phyloP scores from a whole-genome alignment of 2,329 filamentous ascomycete species.

The Botrytis squamosa region DNA sequence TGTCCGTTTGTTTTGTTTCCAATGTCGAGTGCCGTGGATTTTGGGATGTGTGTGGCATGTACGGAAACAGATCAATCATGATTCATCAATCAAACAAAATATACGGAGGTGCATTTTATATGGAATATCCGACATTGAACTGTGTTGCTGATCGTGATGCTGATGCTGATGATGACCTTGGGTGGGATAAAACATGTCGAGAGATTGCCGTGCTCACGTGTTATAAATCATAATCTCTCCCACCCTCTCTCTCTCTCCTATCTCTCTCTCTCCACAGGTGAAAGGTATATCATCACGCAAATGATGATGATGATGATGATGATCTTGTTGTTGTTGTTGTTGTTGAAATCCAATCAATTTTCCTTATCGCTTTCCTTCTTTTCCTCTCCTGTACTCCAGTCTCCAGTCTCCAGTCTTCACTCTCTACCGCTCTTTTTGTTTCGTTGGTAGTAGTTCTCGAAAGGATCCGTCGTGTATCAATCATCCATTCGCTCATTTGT shows the following conservation, averaged over 20 bases:
- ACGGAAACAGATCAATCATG: too few relatives aligned
- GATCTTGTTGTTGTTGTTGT: too few relatives aligned
- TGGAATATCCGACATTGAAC: neutral
- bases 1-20: neutral
- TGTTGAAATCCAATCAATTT: too few relatives aligned
- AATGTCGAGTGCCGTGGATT: neutral
- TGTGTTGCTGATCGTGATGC: neutral
- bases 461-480: neutral
- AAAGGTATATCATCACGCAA: neutral
- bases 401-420: neutral
- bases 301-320: neutral
- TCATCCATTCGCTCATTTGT: neutral
- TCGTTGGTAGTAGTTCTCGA: neutral
- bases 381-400: neutral
- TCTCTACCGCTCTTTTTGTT: slow-evolving; percentile 4
- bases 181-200: neutral
- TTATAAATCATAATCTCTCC: neutral
- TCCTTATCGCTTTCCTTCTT: too few relatives aligned
- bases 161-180: neutral
- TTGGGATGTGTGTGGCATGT: neutral
- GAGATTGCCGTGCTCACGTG: neutral
- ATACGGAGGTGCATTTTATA: neutral
- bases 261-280: neutral
- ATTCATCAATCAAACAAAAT: too few relatives aligned
- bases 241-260: too few relatives aligned